These are phyloP conservation scores for Aspergillus campestris DNA, from an alignment of 495 filamentous ascomycete species.

Conservation along the genomic window DNA sequence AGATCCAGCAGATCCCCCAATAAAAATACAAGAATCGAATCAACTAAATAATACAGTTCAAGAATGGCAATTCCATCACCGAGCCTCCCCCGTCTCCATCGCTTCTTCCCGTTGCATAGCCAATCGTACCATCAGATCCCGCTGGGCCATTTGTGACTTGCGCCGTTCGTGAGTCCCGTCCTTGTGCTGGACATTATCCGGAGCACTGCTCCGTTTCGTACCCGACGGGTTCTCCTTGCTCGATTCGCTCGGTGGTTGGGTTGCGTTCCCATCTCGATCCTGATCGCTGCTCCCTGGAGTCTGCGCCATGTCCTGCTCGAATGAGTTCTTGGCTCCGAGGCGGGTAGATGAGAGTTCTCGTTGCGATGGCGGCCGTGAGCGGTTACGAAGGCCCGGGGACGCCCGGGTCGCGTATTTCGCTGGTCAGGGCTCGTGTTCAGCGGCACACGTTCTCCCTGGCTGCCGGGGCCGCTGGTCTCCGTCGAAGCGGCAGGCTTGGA, in stretches of 20 bases:
- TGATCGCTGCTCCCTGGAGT: background rate
- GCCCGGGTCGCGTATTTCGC: background rate
- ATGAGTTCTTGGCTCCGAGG: background rate
- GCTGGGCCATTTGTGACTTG: constrained; percentile 29
- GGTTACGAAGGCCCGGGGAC: constrained; percentile 11
- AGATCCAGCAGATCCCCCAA: too few species aligned
- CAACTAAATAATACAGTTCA: constrained; percentile 8
- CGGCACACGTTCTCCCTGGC: constrained; percentile 1
- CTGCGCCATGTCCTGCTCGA: background rate
- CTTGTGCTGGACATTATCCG: background rate
- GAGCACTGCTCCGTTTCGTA: background rate
- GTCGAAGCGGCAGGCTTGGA: constrained; percentile 8
- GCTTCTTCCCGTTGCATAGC: constrained; percentile 39
- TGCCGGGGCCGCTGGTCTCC: constrained; percentile 13
- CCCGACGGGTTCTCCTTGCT: constrained; percentile 9
- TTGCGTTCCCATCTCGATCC: background rate
- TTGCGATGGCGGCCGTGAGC: constrained; percentile 10
- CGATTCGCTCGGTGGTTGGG: constrained; percentile 1
- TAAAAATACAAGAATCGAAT: background rate
- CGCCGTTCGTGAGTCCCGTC: constrained; percentile 20
- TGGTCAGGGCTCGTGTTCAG: constrained; percentile 9
- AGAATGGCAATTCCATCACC: constrained; percentile 17
- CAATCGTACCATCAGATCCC: constrained; percentile 29
- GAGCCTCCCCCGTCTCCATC: constrained; percentile 29
- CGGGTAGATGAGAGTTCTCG: background rate